Conservation (phyloP, 1,284 basidiomycete genomes). For the Ustilago esculenta region DNA sequence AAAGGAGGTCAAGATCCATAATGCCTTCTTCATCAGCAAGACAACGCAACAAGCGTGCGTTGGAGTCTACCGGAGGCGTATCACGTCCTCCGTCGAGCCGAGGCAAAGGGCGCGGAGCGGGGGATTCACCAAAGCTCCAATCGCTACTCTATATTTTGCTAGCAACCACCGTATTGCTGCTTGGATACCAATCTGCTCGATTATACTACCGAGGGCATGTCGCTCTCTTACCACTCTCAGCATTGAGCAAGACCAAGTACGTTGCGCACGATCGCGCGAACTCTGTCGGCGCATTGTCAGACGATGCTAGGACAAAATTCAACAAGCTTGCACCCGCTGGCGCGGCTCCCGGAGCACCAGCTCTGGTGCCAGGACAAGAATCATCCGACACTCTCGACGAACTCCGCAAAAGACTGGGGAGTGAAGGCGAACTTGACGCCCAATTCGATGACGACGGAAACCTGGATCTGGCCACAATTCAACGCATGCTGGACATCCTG, state of each 20-base stretch:
- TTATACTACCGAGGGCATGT: slow-evolving; percentile 35
- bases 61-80: slow-evolving; percentile 30
- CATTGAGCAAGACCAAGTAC: slow-evolving; percentile 43
- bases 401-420: slow-evolving; percentile 22
- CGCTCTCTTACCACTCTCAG: slow-evolving; percentile 24
- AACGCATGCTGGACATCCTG: slow-evolving; percentile 57
- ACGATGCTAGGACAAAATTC: slow-evolving; percentile 23
- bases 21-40: slow-evolving; percentile 43
- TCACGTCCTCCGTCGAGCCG: slow-evolving; percentile 14
- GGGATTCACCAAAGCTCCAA: slow-evolving; percentile 23
- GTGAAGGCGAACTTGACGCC: slow-evolving; percentile 44
- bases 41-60: slow-evolving; percentile 45
- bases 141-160: slow-evolving; percentile 36
- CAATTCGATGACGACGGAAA: slow-evolving; percentile 60
- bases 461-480: slow-evolving; percentile 55
- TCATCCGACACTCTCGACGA: slow-evolving; percentile 24
- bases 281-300: background rate
- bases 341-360: slow-evolving; percentile 21
- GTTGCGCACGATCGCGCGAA: slow-evolving; percentile 12
- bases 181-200: slow-evolving; percentile 34
- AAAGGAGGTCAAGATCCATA: background rate
- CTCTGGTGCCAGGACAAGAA: slow-evolving; percentile 42
- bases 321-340: slow-evolving; percentile 42
- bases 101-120: slow-evolving; percentile 9
- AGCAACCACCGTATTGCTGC: slow-evolving; percentile 26